Conservation (phyloP, 2,329 filamentous ascomycete species). For the Penicillium freii region DNA sequence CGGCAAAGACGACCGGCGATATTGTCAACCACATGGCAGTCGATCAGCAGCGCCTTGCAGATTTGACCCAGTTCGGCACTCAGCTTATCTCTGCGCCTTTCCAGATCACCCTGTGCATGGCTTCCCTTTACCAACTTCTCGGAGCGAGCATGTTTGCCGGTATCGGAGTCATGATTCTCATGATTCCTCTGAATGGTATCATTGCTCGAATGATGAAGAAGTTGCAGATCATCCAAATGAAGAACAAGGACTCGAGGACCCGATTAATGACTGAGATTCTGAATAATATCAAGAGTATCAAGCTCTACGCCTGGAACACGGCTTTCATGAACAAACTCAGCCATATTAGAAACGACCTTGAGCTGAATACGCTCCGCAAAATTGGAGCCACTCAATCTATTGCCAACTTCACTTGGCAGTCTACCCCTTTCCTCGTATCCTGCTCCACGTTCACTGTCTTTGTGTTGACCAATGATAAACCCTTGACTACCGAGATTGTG, state of each 20-base stretch:
- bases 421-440: conserved; percentile 94
- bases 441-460: conserved; percentile 96
- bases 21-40: conserved; percentile 99
- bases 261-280: conserved; percentile 95
- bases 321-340: conserved; percentile 98
- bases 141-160: conserved; percentile 94
- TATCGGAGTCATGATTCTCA: conserved; percentile 90
- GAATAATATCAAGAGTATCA: conserved; percentile 99
- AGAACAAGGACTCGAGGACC: conserved; percentile 94
- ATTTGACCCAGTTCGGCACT: conserved; percentile 91
- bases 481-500: conserved; percentile 89
- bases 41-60: conserved; percentile 90
- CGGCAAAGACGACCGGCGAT: conserved; percentile 87
- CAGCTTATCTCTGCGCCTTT: conserved; percentile 97
- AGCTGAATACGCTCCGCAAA: conserved; percentile 91
- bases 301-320: conserved; percentile 94
- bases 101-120: conserved; percentile 93
- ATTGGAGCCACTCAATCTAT: conserved; percentile 92
- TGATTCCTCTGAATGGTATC: conserved; percentile 93
- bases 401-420: conserved; percentile 97
- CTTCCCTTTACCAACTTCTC: conserved; percentile 91
- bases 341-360: conserved; percentile 90
- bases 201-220: conserved; percentile 93
- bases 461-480: conserved; percentile 75
- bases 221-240: conserved; percentile 95